phyloP scores from a whole-genome alignment of 228 moss, liverwort and hornwort genomes.

The Sphagnum magellanicum region DNA sequence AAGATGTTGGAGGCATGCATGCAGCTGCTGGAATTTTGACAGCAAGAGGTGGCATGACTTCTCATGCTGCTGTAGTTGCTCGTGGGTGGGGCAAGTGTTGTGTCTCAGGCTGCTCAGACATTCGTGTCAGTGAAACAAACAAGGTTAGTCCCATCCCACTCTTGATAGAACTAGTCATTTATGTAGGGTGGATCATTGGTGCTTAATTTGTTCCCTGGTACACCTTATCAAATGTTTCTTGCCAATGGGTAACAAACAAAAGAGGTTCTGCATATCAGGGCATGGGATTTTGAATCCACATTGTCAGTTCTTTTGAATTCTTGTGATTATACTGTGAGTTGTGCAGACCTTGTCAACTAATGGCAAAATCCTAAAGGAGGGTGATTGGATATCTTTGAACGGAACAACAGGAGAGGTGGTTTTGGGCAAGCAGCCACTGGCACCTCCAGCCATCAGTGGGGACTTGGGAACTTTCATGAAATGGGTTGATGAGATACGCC shows the following conservation, averaged over 20 bases:
- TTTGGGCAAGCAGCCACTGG: conserved; percentile 70
- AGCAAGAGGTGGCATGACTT: conserved; percentile 95
- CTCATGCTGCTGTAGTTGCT: conserved; percentile 95
- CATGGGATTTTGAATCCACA: too few relatives aligned
- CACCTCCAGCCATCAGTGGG: conserved; percentile 90
- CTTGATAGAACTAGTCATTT: too few relatives aligned
- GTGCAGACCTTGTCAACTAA: conserved; percentile 54
- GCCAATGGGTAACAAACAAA: too few relatives aligned
- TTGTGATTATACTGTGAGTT: not conserved
- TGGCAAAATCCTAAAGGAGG: conserved; percentile 53
- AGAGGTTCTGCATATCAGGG: too few relatives aligned
- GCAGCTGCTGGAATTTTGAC: conserved; percentile 84
- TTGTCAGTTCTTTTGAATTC: not conserved
- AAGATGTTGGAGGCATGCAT: conserved; percentile 97
- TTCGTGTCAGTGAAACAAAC: conserved; percentile 68
- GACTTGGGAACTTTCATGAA: conserved; percentile 75
- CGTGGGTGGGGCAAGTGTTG: conserved; percentile 99
- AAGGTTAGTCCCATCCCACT: conserved; percentile 20
- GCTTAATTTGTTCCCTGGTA: too few relatives aligned
- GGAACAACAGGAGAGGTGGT: conserved; percentile 91
- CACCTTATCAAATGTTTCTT: too few relatives aligned
- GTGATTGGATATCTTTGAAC: conserved; percentile 93
- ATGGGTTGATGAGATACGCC: conserved; percentile 72
- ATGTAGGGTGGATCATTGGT: too few relatives aligned
- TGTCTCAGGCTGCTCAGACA: conserved; percentile 88